Percentiles rank a stretch among this genome's conserved stretches.
Conservation (phyloP, 2,329 filamentous ascomycete species). For the Sclerotinia minor region DNA sequence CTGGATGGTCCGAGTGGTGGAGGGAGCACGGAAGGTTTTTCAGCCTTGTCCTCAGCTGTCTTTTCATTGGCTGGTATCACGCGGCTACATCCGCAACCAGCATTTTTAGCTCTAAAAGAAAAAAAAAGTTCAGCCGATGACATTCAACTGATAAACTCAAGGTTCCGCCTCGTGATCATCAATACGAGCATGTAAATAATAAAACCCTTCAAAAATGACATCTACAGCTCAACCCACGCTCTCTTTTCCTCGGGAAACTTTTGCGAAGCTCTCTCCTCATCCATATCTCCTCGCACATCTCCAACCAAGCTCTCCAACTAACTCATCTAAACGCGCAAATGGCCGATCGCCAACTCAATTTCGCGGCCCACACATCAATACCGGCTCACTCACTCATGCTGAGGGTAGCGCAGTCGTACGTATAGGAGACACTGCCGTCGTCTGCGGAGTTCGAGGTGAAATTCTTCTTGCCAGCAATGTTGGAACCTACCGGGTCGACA, state of each 20-base stretch:
- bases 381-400: constrained; percentile 81
- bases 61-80: not conserved
- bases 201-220: constrained; percentile 30
- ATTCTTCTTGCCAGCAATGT: constrained; percentile 75
- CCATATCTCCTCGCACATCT: constrained; percentile 90
- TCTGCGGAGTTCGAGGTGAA: constrained; percentile 88
- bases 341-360: constrained; percentile 70
- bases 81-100: constrained; percentile 13
- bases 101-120: constrained; percentile 13
- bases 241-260: constrained; percentile 64
- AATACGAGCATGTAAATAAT: constrained; percentile 2
- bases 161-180: constrained; percentile 23
- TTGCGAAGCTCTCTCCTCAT: constrained; percentile 85
- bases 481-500: constrained; percentile 58
- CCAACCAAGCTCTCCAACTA: constrained; percentile 53
- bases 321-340: constrained; percentile 72
- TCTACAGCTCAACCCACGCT: constrained; percentile 37
- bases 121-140: constrained; percentile 26
- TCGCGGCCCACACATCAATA: constrained; percentile 74
- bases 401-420: constrained; percentile 88
- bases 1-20: not conserved
- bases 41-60: constrained; percentile 6
- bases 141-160: constrained; percentile 16
- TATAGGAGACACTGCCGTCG: constrained; percentile 86
- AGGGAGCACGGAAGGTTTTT: not conserved